Evolutionary conservation across 129 eudicot genomes (phyloP).

Genomic region (Lonicera japonica): DNA sequence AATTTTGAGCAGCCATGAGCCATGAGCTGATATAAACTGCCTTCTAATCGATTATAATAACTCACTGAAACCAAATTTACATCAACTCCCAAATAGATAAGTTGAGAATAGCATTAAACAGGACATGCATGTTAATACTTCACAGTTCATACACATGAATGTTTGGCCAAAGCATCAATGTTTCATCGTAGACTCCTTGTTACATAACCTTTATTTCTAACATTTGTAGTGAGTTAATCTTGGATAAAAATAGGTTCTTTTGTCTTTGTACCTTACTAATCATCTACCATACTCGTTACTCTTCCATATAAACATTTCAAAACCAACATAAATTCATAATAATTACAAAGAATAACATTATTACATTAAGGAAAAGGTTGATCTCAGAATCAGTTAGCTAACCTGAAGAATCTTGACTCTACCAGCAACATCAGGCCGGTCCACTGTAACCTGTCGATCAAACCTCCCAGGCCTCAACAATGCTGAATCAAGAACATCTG

Average conservation of each 20-base stretch:
- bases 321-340: background rate
- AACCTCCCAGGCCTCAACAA: conserved; percentile 94
- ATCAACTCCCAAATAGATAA: too few relatives aligned
- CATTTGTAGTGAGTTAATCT: background rate
- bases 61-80: too few relatives aligned
- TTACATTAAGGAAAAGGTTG: background rate
- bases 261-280: too few relatives aligned
- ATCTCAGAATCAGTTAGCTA: conserved; percentile 12
- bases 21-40: too few relatives aligned
- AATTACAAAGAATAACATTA: background rate
- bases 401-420: conserved; percentile 93
- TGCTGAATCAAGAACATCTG: conserved; percentile 93
- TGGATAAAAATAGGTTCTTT: too few relatives aligned
- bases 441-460: conserved; percentile 86
- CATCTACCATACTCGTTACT: background rate
- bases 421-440: conserved; percentile 88
- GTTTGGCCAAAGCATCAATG: background rate
- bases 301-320: conserved; percentile 2
- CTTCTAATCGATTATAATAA: too few relatives aligned
- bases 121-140: too few relatives aligned
- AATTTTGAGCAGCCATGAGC: too few relatives aligned
- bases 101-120: too few relatives aligned
- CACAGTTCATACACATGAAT: too few relatives aligned
- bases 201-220: background rate
- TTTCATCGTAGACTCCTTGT: background rate